A percentile compares a stretch with the other conserved stretches of the same genome.
Evolutionary conservation across 2,329 filamentous ascomycete genomes (phyloP).

Genomic region (Harringtonia aguacate): DNA sequence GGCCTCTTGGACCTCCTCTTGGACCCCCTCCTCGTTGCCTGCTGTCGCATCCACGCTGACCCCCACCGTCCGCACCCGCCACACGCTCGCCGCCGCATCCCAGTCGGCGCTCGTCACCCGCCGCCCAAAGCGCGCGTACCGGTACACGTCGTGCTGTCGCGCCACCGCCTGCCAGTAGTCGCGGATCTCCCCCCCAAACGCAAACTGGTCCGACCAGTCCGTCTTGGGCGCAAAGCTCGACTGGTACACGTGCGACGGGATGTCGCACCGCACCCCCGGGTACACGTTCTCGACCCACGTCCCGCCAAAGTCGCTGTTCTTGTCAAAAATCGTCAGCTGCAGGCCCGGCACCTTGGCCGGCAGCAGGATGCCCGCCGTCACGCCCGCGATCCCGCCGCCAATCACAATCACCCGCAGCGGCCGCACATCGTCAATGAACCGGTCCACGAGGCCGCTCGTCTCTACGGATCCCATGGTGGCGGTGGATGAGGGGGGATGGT

Average conservation of each 20-base stretch:
- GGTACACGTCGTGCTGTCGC: constrained; percentile 53
- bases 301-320: constrained; percentile 50
- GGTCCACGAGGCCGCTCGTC: constrained; percentile 18
- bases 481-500: no score
- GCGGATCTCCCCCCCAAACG: constrained; percentile 54
- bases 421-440: constrained; percentile 35
- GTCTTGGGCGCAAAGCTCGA: constrained; percentile 56
- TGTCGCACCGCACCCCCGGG: constrained; percentile 41
- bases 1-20: constrained; percentile 30
- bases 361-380: constrained; percentile 54
- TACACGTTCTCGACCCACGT: constrained; percentile 24
- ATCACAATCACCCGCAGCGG: constrained; percentile 47
- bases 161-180: constrained; percentile 56
- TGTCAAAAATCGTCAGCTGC: constrained; percentile 55
- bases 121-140: constrained; percentile 42
- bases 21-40: no score
- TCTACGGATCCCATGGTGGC: no score
- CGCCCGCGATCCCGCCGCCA: constrained; percentile 52
- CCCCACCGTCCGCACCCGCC: constrained; percentile 40
- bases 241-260: constrained; percentile 61
- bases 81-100: constrained; percentile 39
- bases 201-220: constrained; percentile 59
- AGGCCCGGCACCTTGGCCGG: constrained; percentile 59
- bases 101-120: constrained; percentile 46
- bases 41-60: constrained; percentile 24